Base-by-base conservation (phyloP, 1,284 basidiomycete genomes). In the Ustilago sp. region DNA sequence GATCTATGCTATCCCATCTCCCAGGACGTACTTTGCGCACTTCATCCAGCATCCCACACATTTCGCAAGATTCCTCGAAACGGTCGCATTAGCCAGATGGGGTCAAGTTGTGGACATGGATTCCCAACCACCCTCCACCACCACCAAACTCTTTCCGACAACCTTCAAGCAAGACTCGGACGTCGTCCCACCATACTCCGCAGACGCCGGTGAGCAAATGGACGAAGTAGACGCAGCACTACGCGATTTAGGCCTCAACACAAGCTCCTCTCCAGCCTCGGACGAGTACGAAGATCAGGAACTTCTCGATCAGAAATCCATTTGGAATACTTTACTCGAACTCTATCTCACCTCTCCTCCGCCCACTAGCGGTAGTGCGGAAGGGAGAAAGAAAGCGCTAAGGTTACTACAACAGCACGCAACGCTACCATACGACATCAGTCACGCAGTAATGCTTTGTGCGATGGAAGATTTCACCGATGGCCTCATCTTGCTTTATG, bases 281-380 rank as follows among this genome's bases (percentile, higher is more conserved):
- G 79, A 81, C 6, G 59, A 57, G n/a, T 80, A 91, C 56, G 89
- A 89, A 32, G 89, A 89, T 36, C 86, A 87, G 0, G 92, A 93
- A 65, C 87, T 87, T 76, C 86, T 86, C 15, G 94, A 97, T 83
- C 94, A 96, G 84, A 89, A 90, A 12, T 92, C 94, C 0, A 92
- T 98, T 13, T 98, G 96, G 95, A 98, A 97, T 86, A 98, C 96
- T 1, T 88, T 99, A 2, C 88, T 99, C 59, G 96, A 99, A 87
- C 89, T 99, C 17, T 98, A 98, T 85, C 90, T 99, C 32, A 89
- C 90, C 0, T 87, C 90, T 8, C 8, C 8, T 88, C 87, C 4
- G 5, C 34, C 6, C 23, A 28, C 23, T 3, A 28, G 23, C 23
- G 23, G 32, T 13, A 8, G 68, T 65, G 13, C 68, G 73, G 56